Evolutionary conservation across 164 flowering plant genomes (phyloP), one percentile per base, ranked within the genome.

Genomic region (Umbellularia californica): DNA sequence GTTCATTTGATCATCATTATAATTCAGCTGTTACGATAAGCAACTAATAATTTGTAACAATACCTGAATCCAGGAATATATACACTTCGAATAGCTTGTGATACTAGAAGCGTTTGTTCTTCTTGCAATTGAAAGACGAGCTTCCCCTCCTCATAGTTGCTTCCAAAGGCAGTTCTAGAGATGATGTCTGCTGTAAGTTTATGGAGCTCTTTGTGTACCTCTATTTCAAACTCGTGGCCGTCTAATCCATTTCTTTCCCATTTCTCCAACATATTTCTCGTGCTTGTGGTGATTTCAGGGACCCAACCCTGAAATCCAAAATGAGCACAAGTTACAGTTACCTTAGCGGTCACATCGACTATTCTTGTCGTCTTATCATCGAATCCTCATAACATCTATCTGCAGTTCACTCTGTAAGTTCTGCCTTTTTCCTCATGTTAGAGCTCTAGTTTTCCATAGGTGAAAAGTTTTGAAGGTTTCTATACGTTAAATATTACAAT

Each of bases 61-160:
- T 12, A 92, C 93, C 94, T 89, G 84, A 87, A 92, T n/a, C 97
- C 98, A 9, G 95, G 97, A 35, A 90, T 83, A 77, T 90, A 90
- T 3, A 92, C 78, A 55, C 82, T 85, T 73, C 90, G 73, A 6
- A 84, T 2, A 70, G 90, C 92, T 50, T 79, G 80, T 41, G 84
- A 79, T 66, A 83, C 79, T 5, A 88, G 83, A 68, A 66, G 70
- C 75, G 78, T 80, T 72, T 89, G 97, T 35, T 85, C 78, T 72
- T 89, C 92, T 78, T 92, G 98, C 9, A 92, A 73, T 22, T 79
- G 75, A 73, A 94, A 94, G 13, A 94, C 86, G 41, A 77, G 87
- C 72, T 85, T 90, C 15, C 98, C 96, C 68, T 90, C 92, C 64
- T 87, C 87, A 71, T 80, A 89, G 76, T 82, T 89, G 79, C 96